Percentiles rank a stretch among this genome's conserved stretches.
Evolutionary conservation across 169 alveolate species (phyloP).

Genomic region (Cryptosporidium bovis): DNA sequence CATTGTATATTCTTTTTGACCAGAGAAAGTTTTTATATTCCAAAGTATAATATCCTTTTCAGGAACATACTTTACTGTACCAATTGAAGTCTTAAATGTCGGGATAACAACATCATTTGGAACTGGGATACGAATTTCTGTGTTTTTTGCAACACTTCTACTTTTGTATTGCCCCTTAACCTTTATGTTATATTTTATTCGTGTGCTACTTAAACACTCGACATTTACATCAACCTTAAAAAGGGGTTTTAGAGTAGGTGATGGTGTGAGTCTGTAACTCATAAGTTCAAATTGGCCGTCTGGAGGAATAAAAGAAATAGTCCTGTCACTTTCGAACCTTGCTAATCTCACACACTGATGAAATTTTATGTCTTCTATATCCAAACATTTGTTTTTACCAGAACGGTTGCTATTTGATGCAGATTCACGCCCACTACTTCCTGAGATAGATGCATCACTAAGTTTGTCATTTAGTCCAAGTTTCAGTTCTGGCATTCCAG

Average conservation of each 20-base stretch:
- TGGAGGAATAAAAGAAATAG: constrained; percentile 98
- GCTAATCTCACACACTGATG: constrained; percentile 97
- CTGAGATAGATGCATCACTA: constrained; percentile 77
- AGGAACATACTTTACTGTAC: constrained; percentile 96
- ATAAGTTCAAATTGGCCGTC: constrained; percentile 99
- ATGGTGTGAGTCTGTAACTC: constrained; percentile 94
- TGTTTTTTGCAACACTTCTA: constrained; percentile 96
- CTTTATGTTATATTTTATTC: constrained; percentile 93
- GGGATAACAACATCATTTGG: constrained; percentile 93
- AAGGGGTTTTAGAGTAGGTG: constrained; percentile 93
- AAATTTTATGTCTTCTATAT: constrained; percentile 98
- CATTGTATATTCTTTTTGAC: constrained; percentile 97
- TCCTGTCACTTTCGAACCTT: constrained; percentile 95
- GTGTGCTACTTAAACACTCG: constrained; percentile 90
- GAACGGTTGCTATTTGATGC: background rate
- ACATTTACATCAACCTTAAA: constrained; percentile 95
- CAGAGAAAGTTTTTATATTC: constrained; percentile 97
- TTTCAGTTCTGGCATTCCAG: constrained; percentile 99
- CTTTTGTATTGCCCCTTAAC: constrained; percentile 92
- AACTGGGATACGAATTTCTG: constrained; percentile 97
- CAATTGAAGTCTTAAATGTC: constrained; percentile 93
- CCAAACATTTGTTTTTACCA: constrained; percentile 87
- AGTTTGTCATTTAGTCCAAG: constrained; percentile 96
- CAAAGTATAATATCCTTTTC: constrained; percentile 95
- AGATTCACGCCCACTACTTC: constrained; percentile 76